Evolutionary conservation across 495 filamentous ascomycete genomes (phyloP).

Genomic region (Neohortaea acidophila): DNA sequence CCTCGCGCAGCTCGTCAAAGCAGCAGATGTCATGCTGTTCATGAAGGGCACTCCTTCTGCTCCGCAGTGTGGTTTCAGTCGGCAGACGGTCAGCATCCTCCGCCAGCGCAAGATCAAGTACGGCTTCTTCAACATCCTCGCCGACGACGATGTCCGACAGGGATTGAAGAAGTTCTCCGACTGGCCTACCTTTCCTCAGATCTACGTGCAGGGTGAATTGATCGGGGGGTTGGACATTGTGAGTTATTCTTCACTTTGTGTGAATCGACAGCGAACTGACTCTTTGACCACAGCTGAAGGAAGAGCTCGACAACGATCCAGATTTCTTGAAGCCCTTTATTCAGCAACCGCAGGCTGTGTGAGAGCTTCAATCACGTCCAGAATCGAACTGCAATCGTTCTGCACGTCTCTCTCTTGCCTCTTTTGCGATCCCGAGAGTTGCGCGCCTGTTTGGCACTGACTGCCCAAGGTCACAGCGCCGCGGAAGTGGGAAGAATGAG

Average conservation of each 20-base stretch:
- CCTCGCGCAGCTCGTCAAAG: conserved; percentile 68
- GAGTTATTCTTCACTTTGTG: conserved; percentile 29
- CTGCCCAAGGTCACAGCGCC: no score
- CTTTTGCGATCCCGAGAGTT: no score
- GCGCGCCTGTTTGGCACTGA: no score
- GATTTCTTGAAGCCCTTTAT: conserved; percentile 66
- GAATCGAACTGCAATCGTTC: no score
- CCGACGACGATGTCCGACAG: conserved; percentile 93
- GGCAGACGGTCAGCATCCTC: conserved; percentile 70
- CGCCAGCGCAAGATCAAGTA: conserved; percentile 83
- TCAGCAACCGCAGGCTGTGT: no score
- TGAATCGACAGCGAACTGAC: no score
- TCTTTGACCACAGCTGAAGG: conserved; percentile 36
- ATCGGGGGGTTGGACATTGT: conserved; percentile 96
- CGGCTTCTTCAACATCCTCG: conserved; percentile 97
- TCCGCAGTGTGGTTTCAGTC: conserved; percentile 89
- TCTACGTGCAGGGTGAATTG: conserved; percentile 69
- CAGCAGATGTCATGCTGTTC: conserved; percentile 95
- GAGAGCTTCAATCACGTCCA: no score
- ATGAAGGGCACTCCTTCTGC: conserved; percentile 82
- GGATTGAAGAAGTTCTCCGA: conserved; percentile 89
- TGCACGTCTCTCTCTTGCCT: no score
- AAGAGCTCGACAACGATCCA: conserved; percentile 46
- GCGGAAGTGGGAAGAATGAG: no score
- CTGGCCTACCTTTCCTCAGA: conserved; percentile 92